These are phyloP conservation scores for Penicillium alfredii DNA, from an alignment of 495 filamentous ascomycete species.

Conservation along the genomic window DNA sequence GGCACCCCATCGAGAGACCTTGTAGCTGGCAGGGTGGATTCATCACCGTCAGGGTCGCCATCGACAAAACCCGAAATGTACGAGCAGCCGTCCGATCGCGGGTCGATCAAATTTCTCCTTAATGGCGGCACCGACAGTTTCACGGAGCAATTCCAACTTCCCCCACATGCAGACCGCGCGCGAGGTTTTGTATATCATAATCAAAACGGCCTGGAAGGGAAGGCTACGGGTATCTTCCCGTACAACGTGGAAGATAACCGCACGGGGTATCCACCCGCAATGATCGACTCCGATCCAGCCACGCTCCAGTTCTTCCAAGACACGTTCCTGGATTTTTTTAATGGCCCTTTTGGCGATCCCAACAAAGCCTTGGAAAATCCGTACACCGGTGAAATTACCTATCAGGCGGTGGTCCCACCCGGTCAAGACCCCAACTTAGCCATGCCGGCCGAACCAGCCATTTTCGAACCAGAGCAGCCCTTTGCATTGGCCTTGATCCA, in stretches of 20 bases:
- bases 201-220: constrained; percentile 22
- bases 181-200: constrained; percentile 33
- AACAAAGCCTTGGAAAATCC: constrained; percentile 21
- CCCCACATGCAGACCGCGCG: constrained; percentile 35
- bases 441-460: constrained; percentile 12
- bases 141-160: constrained; percentile 39
- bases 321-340: constrained; percentile 39
- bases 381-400: constrained; percentile 17
- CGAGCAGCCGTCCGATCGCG: constrained; percentile 33
- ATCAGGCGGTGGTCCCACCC: constrained; percentile 10
- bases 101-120: constrained; percentile 44
- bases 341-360: constrained; percentile 33
- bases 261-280: constrained; percentile 14
- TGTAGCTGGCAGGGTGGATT: no score
- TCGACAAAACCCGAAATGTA: constrained; percentile 21
- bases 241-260: constrained; percentile 16
- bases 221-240: constrained; percentile 9
- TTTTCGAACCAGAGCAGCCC: constrained; percentile 32
- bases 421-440: constrained; percentile 15
- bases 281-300: constrained; percentile 22
- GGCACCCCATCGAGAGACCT: no score
- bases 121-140: constrained; percentile 44
- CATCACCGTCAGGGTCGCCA: constrained; percentile 20
- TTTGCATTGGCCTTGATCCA: constrained; percentile 36
- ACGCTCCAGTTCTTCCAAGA: constrained; percentile 35